Conservation (phyloP, 495 filamentous ascomycete species). For the Evansstolkia leycettana region DNA sequence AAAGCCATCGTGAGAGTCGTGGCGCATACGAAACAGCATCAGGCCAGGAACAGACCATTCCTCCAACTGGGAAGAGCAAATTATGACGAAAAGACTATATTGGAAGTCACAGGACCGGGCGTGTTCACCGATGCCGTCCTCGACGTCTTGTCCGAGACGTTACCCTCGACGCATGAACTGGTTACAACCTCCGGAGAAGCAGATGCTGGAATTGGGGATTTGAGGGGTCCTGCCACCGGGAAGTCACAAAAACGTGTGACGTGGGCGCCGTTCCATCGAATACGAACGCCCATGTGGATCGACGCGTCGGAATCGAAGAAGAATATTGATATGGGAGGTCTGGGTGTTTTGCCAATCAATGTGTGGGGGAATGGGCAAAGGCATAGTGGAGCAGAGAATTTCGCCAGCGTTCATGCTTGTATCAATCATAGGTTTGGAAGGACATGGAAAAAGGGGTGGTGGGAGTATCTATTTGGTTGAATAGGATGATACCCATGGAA, state of each 20-base stretch:
- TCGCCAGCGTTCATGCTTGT: constrained; percentile 22
- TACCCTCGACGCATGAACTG: constrained; percentile 19
- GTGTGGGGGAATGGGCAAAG: constrained; percentile 34
- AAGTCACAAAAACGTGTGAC: constrained; percentile 18
- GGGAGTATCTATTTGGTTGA: constrained; percentile 18
- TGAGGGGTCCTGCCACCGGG: constrained; percentile 4
- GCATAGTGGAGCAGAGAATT: constrained; percentile 24
- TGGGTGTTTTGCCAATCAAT: constrained; percentile 30
- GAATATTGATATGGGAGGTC: constrained; percentile 18
- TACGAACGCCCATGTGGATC: constrained; percentile 21
- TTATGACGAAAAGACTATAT: constrained; percentile 17
- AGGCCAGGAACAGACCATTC: constrained; percentile 4
- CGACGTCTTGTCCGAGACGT: constrained; percentile 21
- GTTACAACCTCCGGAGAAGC: constrained; percentile 14
- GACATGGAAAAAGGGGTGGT: constrained; percentile 31
- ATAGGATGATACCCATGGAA: no score
- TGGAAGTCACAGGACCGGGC: constrained; percentile 26
- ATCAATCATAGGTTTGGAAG: constrained; percentile 29
- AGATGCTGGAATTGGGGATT: constrained; percentile 16
- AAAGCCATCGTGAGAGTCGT: constrained; percentile 25
- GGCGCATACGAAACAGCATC: constrained; percentile 20
- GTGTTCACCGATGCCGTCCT: constrained; percentile 31
- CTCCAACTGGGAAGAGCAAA: constrained; percentile 4
- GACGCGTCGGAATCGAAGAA: constrained; percentile 11
- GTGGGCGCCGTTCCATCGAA: constrained; percentile 29